phyloP scores from a whole-genome alignment of 768 basidiomycete species.

The Pilatotrama ljubarskyi region DNA sequence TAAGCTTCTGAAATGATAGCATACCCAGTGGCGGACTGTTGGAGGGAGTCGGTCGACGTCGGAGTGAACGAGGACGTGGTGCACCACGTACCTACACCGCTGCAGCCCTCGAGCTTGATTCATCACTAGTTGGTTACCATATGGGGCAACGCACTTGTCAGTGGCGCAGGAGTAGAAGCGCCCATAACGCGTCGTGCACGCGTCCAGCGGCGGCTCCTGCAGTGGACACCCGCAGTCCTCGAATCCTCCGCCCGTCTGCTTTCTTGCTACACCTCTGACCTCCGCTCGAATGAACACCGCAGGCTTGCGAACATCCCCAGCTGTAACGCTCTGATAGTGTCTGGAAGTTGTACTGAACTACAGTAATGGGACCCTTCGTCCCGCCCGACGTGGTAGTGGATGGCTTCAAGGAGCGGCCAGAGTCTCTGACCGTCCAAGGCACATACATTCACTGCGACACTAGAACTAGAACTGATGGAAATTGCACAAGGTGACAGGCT shows the following conservation, averaged over 20 bases:
- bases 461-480: conserved; percentile 3
- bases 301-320: too few relatives aligned
- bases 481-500: conserved; percentile 47
- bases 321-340: not conserved
- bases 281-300: not conserved
- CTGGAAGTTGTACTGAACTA: not conserved
- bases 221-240: too few relatives aligned
- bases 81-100: too few relatives aligned
- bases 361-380: conserved; percentile 31
- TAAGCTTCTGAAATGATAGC: too few relatives aligned
- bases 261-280: not conserved
- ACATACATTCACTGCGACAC: conserved; percentile 6
- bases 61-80: not conserved
- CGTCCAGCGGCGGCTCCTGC: too few relatives aligned
- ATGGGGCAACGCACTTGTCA: not conserved
- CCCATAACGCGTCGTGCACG: conserved; percentile 1
- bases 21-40: not conserved
- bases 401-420: conserved; percentile 51
- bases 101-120: not conserved
- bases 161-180: conserved; percentile 4
- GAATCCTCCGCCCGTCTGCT: not conserved
- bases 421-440: conserved; percentile 50
- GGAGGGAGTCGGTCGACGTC: not conserved
- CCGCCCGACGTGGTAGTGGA: conserved; percentile 27
- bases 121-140: not conserved